Evolutionary conservation across 345 rosid genomes (phyloP), one percentile per base, ranked within the genome.

Genomic region (Adansonia digitata): DNA sequence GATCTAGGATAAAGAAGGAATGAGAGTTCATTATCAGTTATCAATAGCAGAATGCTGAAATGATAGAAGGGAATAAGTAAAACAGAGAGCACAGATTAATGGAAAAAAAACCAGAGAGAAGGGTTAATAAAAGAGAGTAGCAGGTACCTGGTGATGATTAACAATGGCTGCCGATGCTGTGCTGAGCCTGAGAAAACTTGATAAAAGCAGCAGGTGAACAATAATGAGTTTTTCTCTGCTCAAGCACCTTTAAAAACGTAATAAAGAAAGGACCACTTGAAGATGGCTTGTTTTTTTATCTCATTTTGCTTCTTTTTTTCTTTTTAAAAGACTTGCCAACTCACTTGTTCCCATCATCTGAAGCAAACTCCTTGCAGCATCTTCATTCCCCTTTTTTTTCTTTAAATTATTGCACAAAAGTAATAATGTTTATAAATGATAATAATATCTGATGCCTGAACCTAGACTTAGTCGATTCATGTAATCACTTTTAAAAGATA

Each of bases 311-410:
- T 35, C 60, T 24, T 51, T 51, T 51, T 5, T n/a, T 56, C 10
- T 40, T 40, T 66, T 66, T 43, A 42, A 42, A 42, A 52, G 71
- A 66, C 52, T 66, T 66, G 71, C 71, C 71, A 66, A 66, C 52
- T 66, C 71, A 66, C 53, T 42, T 66, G 35, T 66, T 66, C 53
- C 70, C 71, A 62, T 13, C 71, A 66, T 66, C 71, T 66, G 35
- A 66, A 66, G 71, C 71, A 66, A 66, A 13, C 71, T 42, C 22
- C 53, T 24, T 43, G 49, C 13, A 26, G 62, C 62, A 57, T 57
- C 62, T 66, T 66, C 71, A 39, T 64, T 37, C 11, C 52, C 27
- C 34, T 8, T 68, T 43, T 29, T 24, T 66, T 24, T 11, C 20
- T 11, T 57, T 26, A 10, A 26, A 56, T 26, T 26, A 57, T 27